Base-by-base conservation (phyloP, 176 grass and related monocot species). In the Bolboschoenus planiculmis region DNA sequence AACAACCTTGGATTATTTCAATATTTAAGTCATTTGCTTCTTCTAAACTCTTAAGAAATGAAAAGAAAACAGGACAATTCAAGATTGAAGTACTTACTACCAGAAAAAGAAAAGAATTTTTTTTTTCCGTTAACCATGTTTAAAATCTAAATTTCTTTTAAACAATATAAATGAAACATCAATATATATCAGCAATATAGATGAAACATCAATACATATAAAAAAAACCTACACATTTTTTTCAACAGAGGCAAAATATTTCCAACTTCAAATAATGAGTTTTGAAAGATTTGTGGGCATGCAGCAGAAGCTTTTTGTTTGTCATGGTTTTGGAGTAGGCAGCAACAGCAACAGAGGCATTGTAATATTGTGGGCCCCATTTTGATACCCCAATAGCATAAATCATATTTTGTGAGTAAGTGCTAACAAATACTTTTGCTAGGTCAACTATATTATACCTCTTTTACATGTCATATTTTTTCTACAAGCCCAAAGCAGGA, bases 361-460 rank as follows among this genome's bases (percentile, higher is more conserved):
- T 58, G n/a, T 58, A 23, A 58, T 58, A 24, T 23, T 9, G 5
- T 66, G 37, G 67, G 67, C 8, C 67, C 67, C 39, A 72, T 26
- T 44, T 42, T 47, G 40, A 40, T 46, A n/a, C 39, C 39, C 67
- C 67, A 56, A 20, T n/a, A n/a, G 14, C 33, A 10, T 64, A 31
- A 80, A 58, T 56, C 51, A 56, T 59, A 31, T 40, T 27, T 2
- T n/a, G 35, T 46, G 37, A 50, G 2, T 10, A 14, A 39, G 36
- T 70, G 65, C 36, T 70, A 70, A 50, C 4, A 48, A 15, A 82
- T 66, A 63, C 58, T 82, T 65, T 82, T 63, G 21, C 58, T 39
- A 23, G 58, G 58, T 82, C 79, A 82, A 82, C 58, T 20, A 62
- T 62, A 60, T 50, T 50, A 54, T 30, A 60, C 14, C 70, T 48